A percentile compares a stretch with the other conserved stretches of the same genome.
Conservation (phyloP, 2,329 filamentous ascomycete genomes). For the Xylariales sp. region DNA sequence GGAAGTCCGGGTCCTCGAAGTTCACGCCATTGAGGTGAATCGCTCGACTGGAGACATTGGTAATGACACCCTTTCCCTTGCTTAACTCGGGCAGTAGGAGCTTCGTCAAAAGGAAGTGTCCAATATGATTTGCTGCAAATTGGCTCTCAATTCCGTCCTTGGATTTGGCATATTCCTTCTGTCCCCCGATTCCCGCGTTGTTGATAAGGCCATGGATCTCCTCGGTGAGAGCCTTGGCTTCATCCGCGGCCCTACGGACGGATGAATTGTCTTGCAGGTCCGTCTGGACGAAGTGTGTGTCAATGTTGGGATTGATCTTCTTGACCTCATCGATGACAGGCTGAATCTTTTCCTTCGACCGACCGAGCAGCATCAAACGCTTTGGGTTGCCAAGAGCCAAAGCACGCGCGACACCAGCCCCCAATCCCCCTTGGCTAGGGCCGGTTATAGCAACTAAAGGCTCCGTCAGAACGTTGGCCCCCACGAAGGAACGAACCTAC, state of each 20-base stretch:
- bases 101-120: constrained; percentile 33
- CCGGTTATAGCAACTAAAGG: constrained; percentile 36
- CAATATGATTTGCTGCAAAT: constrained; percentile 34
- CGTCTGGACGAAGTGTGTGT: constrained; percentile 29
- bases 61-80: constrained; percentile 25
- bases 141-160: constrained; percentile 38
- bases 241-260: constrained; percentile 29
- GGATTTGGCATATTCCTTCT: constrained; percentile 27
- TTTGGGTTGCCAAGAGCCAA: constrained; percentile 39
- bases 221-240: constrained; percentile 25
- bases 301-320: constrained; percentile 27
- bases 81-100: constrained; percentile 30
- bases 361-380: constrained; percentile 39
- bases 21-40: constrained; percentile 38
- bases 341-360: constrained; percentile 37
- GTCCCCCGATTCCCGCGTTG: constrained; percentile 31
- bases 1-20: constrained; percentile 28
- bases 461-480: no score
- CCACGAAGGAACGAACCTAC: not conserved
- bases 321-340: constrained; percentile 33
- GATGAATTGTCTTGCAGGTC: constrained; percentile 33
- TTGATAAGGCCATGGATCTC: constrained; percentile 38
- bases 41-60: constrained; percentile 38
- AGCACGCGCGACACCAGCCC: constrained; percentile 34
- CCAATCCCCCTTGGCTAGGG: constrained; percentile 36